Evolutionary conservation across 768 basidiomycete species (phyloP).

Genomic region (Cantharellus anzutake): DNA sequence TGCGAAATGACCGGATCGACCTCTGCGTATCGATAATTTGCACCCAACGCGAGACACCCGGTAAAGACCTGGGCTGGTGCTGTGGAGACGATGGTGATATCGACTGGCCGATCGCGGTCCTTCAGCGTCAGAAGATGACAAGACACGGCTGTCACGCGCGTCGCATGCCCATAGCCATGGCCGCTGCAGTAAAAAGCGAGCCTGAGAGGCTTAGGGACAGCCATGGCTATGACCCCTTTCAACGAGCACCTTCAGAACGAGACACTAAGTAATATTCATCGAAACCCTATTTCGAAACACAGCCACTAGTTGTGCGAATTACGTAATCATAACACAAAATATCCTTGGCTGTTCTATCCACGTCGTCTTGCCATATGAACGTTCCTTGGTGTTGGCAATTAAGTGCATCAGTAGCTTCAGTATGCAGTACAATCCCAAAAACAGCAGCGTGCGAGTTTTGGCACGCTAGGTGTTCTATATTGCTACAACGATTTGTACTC

Average conservation of each 20-base stretch:
- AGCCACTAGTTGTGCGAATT: no score
- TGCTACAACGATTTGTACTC: no score
- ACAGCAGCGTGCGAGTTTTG: no score
- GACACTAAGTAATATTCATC: not conserved
- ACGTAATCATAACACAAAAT: no score
- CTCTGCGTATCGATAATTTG: slow-evolving; percentile 45
- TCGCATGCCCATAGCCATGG: slow-evolving; percentile 74
- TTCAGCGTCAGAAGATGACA: slow-evolving; percentile 33
- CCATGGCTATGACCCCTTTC: not conserved
- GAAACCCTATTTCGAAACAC: not conserved
- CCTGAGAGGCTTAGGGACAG: slow-evolving; percentile 3
- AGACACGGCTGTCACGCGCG: slow-evolving; percentile 59
- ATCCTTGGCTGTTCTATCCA: no score
- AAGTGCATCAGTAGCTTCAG: no score
- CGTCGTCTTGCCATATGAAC: not conserved
- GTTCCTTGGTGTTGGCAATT: no score
- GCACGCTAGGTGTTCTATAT: no score
- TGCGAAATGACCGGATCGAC: slow-evolving; percentile 71
- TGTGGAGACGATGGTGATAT: slow-evolving; percentile 49
- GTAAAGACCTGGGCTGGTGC: slow-evolving; percentile 55
- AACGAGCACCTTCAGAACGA: not conserved
- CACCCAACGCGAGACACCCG: slow-evolving; percentile 41
- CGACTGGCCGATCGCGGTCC: slow-evolving; percentile 18
- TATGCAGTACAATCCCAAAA: no score
- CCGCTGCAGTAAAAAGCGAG: slow-evolving; percentile 62